Evolutionary conservation across 1,139 yeast species (phyloP), one percentile per base, ranked within the genome.

Genomic region (Scheffersomyces parashehatae): DNA sequence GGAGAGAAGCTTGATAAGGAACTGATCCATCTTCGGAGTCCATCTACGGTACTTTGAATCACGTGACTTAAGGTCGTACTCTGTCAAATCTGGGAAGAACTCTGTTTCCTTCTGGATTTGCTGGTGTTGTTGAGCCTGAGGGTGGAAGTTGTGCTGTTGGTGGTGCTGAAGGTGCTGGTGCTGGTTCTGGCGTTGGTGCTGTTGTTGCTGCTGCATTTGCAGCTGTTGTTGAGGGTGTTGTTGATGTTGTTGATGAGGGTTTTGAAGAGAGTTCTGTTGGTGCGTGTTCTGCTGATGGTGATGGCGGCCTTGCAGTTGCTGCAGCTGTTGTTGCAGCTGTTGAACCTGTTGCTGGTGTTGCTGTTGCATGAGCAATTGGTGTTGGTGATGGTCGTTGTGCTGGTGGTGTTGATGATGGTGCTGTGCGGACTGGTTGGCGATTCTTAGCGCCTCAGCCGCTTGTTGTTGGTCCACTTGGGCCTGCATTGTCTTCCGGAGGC

Each of bases 21-120:
- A 66, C 45, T 65, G 71, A 47, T 70, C 76, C 75, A 70, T 70
- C 35, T 59, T 59, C 0, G 75, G 73, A 0, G 73, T 60, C 76
- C 76, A 70, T 50, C 76, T 46, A 39, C 67, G 62, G 52, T 70
- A 70, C 46, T 70, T 70, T 7, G 75, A 65, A 39, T 68, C 73
- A 38, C 62, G 60, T 4, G 71, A 64, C 48, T 70, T 70, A 47
- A 68, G 52, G 42, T 69, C 75, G 41, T 56, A 65, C 39, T 58
- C 65, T 28, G 59, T 52, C 28, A 62, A 51, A 12, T 59, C 62
- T 36, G 53, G 42, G 20, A 41, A 36, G 29, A 45, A 49, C 31
- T 9, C 35, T 35, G 8, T 37, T 30, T 14, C 31, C 39, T 24
- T 26, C 11, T 12, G 39, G 15, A 29, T 41, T 20, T 36, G 33